Base-by-base conservation (phyloP, 345 rosid genomes). In the Salix arbutifolia region DNA sequence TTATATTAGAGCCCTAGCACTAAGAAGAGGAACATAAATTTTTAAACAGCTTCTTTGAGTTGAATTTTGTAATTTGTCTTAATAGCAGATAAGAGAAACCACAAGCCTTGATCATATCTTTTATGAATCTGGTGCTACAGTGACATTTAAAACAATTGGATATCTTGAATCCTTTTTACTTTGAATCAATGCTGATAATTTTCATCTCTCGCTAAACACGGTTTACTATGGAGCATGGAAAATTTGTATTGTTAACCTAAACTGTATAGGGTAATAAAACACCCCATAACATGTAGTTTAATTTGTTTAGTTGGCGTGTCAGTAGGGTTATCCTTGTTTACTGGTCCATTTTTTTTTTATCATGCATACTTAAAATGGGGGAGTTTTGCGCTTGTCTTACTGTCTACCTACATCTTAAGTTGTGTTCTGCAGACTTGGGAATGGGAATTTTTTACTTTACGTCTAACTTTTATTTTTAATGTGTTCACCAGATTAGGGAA, bases 401-500 rank as follows among this genome's bases (percentile, higher is more conserved):
- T 58, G 38, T 28, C 3, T 3, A 44, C 44, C 44, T 8, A 18
- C 26, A 10, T 23, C 31, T 26, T 19, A 31, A 31, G 21, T 6
- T 44, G 23, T 52, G 48, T 67, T 26, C 73, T 83, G 75, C 96
- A 94, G 97, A 84, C 84, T 91, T 21, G 90, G 94, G 74, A 88
- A 85, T 18, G 90, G 62, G 64, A 58, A 10, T 58, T 12, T 58
- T 1, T 58, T 58, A 23, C 64, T 58, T 13, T 23, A 1, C 64
- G 3, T 58, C 64, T 23, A n/a, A 58, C 12, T 23, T 9, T 23
- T 4, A n/a, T 58, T 58, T 23, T 23, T 58, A 23, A 58, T 26
- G 16, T 31, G 42, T 44, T n/a, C 73, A 81, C 74, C 96, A 94
- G 98, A 86, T 85, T 94, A 28, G 93, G 94, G 74, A 88, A 85